Evolutionary conservation across 139 green algal genomes (phyloP).

Genomic region (Zygnema circumcarinatum): DNA sequence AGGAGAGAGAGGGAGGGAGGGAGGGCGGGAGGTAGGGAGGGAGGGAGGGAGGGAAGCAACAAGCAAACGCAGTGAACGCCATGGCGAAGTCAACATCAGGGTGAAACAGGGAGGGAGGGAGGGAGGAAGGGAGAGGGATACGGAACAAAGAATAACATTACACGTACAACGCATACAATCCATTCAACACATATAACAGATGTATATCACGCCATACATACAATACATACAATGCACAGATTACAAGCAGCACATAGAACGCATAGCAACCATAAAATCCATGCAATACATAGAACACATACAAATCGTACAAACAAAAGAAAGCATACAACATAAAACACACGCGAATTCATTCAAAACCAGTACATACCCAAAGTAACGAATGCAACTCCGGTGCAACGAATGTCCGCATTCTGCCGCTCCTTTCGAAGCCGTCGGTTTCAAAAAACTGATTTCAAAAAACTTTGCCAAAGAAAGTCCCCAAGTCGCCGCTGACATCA

Average conservation of each 20-base stretch:
- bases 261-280: neutral
- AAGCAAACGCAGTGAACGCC: neutral
- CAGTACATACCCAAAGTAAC: slow-evolving; percentile 50
- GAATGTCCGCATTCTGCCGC: slow-evolving; percentile 48
- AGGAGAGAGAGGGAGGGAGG: slow-evolving; percentile 25
- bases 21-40: slow-evolving; percentile 1
- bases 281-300: neutral
- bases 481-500: slow-evolving; percentile 51
- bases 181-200: neutral
- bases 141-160: neutral
- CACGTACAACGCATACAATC: neutral
- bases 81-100: neutral
- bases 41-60: slow-evolving; percentile 15
- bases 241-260: neutral
- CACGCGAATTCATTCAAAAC: neutral
- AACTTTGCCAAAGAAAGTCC: slow-evolving; percentile 61
- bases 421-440: slow-evolving; percentile 20
- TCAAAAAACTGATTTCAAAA: slow-evolving; percentile 59
- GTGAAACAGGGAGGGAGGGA: neutral
- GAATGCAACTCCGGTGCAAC: slow-evolving; percentile 57
- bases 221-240: neutral
- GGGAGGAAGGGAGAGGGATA: neutral
- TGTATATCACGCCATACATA: neutral
- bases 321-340: neutral
- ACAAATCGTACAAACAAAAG: neutral